Evolutionary conservation across 129 eudicot genomes (phyloP).

Genomic region (Saussurea involucrata): DNA sequence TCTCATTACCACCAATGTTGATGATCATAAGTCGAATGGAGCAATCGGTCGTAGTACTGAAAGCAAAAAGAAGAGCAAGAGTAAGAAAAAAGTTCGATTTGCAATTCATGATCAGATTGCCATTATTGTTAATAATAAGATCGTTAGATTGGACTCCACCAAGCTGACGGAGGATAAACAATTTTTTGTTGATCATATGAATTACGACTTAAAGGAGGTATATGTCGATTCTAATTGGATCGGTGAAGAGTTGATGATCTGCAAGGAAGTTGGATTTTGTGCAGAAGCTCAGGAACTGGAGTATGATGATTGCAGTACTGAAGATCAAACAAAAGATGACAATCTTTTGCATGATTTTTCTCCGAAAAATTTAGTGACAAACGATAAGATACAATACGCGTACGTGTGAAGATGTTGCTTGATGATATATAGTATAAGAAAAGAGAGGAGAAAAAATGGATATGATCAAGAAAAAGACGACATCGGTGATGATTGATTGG

Average conservation of each 20-base stretch:
- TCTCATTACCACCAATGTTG: slow-evolving; percentile 9
- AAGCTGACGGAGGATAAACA: slow-evolving; percentile 6
- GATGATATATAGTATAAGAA: not conserved
- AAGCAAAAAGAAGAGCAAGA: not conserved
- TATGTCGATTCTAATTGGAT: slow-evolving; percentile 29
- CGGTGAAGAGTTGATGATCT: slow-evolving; percentile 30
- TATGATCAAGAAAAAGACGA: not conserved
- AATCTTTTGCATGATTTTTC: not conserved
- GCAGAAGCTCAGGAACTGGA: slow-evolving; percentile 13
- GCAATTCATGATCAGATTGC: slow-evolving; percentile 30
- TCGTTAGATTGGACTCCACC: slow-evolving; percentile 23
- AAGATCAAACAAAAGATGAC: not conserved
- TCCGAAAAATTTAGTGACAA: not conserved
- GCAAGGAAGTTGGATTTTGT: slow-evolving; percentile 19
- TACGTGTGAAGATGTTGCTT: not conserved
- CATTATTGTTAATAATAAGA: slow-evolving; percentile 25
- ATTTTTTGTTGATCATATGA: not conserved
- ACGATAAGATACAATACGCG: slow-evolving; percentile 3
- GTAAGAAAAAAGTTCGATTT: slow-evolving; percentile 30
- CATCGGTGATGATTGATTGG: not conserved
- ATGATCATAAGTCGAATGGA: slow-evolving; percentile 2
- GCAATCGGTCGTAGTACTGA: not conserved
- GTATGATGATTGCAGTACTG: not conserved
- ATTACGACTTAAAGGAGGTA: slow-evolving; percentile 14
- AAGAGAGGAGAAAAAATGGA: not conserved